Evolutionary conservation across 2,329 filamentous ascomycete species (phyloP).

Genomic region (Lomentospora prolificans): DNA sequence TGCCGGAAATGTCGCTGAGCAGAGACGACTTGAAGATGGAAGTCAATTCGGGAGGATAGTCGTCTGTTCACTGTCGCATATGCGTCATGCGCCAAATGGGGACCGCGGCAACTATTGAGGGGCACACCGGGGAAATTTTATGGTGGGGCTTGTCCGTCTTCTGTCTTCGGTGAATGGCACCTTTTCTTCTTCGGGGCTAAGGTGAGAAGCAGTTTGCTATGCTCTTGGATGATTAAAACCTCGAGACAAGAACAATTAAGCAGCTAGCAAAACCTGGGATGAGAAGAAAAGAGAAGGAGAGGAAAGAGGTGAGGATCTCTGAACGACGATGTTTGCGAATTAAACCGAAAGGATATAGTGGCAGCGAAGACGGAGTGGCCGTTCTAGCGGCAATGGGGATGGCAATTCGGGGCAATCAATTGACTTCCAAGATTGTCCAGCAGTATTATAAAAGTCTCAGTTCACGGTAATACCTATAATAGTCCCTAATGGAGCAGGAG

Average conservation of each 20-base stretch:
- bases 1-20: too few species aligned
- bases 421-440: not conserved
- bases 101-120: constrained; percentile 7
- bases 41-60: not conserved
- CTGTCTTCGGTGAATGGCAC: not conserved
- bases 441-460: not conserved
- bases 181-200: not conserved
- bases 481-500: too few species aligned
- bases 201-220: too few species aligned
- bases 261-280: too few species aligned
- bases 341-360: constrained; percentile 8
- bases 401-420: not conserved
- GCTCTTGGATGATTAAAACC: too few species aligned
- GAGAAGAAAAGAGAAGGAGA: too few species aligned
- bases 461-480: too few species aligned
- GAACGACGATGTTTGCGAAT: too few species aligned
- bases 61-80: not conserved
- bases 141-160: not conserved
- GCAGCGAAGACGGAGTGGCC: constrained; percentile 2
- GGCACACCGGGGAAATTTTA: constrained; percentile 3
- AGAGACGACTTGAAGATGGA: not conserved
- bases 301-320: too few species aligned
- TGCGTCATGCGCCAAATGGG: constrained; percentile 5
- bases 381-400: constrained; percentile 1
- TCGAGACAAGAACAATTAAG: too few species aligned